Base-by-base conservation (phyloP, 1,284 basidiomycete genomes). In the Mrakiaceae sp. region DNA sequence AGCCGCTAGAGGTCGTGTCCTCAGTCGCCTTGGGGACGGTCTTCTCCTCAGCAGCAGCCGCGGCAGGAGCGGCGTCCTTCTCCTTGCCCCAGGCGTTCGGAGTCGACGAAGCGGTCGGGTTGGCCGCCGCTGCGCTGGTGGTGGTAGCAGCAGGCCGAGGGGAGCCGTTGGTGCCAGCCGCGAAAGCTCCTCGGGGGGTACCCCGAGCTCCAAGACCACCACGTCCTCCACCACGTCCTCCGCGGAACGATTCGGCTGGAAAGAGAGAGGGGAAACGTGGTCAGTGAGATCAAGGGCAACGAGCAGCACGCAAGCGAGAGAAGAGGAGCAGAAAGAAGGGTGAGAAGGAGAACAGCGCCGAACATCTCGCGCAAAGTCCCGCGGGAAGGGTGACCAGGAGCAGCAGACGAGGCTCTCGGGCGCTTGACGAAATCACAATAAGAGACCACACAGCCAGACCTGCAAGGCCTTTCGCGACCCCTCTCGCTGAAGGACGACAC, bases 171-270 rank as follows among this genome's bases (percentile, higher is more conserved):
- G 27, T 27, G 27, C 27, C 27, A 27, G 27, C 27, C 27, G 27
- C 27, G 27, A 27, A 14, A 63, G 58, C 52, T 14, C 59, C 63
- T 50, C 58, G 59, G 56, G 58, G 58, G 40, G 42, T 68, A 14
- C 69, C 68, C 51, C 69, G 63, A 49, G 59, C 57, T 47, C 70
- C 27, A 27, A 27, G 27, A 27, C 27, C 27, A 27, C 27, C 27
- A 27, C 27, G 27, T 27, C 27, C 27, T 27, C 27, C 75, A 52
- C 74, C 73, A 68, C 74, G 71, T 47, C 74, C 74, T 58, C 73
- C 72, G 61, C 70, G 69, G 60, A 67, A 62, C 57, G 58, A 60
- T 39, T 60, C 58, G 49, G 46, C 55, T 57, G 40, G 4, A 44
- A 8, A 44, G 55, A 56, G 7, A 42, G 56, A 58, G 40, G 58